Conservation (phyloP, 2,329 filamentous ascomycete species). For the Arachnomyces sp. region DNA sequence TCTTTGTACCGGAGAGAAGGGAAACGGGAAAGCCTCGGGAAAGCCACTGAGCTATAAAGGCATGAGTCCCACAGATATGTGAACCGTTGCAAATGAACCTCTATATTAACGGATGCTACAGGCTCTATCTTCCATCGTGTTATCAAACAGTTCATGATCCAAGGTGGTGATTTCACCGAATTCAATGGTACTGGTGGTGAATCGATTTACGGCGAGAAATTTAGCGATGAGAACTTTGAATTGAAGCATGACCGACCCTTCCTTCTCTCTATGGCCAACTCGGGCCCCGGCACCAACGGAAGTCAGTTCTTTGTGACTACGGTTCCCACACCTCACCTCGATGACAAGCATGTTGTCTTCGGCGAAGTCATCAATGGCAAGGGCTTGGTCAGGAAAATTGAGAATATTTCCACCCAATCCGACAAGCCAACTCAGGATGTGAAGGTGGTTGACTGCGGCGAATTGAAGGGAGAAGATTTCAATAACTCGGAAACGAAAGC, state of each 20-base stretch:
- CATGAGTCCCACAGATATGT: conserved; percentile 12
- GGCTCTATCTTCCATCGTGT: conserved; percentile 89
- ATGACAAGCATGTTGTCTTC: conserved; percentile 96
- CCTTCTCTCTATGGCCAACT: conserved; percentile 95
- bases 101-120: conserved; percentile 14
- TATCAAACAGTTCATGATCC: conserved; percentile 98
- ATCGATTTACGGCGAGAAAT: conserved; percentile 95
- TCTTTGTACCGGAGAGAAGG: conserved; percentile 73
- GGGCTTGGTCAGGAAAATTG: conserved; percentile 80
- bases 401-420: conserved; percentile 67
- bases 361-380: conserved; percentile 91
- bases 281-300: conserved; percentile 89
- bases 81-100: neutral
- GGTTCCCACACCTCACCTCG: conserved; percentile 85
- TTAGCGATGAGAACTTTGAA: conserved; percentile 92
- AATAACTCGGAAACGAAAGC: conserved; percentile 59
- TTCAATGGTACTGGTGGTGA: conserved; percentile 94
- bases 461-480: conserved; percentile 67
- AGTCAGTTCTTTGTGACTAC: conserved; percentile 98
- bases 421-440: conserved; percentile 74
- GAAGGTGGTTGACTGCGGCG: conserved; percentile 74
- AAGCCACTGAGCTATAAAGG: conserved; percentile 87
- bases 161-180: conserved; percentile 93
- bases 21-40: conserved; percentile 64
- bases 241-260: conserved; percentile 89